Base-by-base conservation (phyloP, 768 basidiomycete species). In the Suillus occidentalis region DNA sequence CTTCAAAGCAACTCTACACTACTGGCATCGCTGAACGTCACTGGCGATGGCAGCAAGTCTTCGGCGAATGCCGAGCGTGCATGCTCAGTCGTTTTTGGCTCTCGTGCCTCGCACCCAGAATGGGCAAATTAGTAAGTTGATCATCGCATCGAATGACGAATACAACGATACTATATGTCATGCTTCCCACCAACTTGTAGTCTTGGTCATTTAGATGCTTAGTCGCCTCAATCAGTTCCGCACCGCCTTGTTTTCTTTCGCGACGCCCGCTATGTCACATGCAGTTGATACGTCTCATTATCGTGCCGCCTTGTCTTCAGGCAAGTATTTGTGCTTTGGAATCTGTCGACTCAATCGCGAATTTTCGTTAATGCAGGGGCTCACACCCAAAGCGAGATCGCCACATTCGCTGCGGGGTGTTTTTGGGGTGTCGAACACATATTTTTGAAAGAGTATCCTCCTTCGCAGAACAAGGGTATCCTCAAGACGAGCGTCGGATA, bases 341-440 rank as follows among this genome's bases (percentile, higher is more conserved):
- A 50, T 59, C 4, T 6, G 52, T 28, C 45, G 47, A 37, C 36
- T n/a, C 2, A 63, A 14, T n/a, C 9, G 16, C 31, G 14, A 45
- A 25, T 56, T 6, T 60, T 37, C 50, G 56, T 37, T 14, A 55
- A 34, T 34, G 36, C 22, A 59, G 58, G 18, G 22, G 22, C n/a
- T 39, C 36, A 25, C 28, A 6, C 25, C n/a, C 25, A 75, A 37
- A 71, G 72, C 12, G 78, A 83, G 68, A 67, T 82, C 59, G 84
- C 84, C 6, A 85, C 78, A 2, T 85, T 85, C 62, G 84, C 75
- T 9, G 65, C 65, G 8, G 90, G 92, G 25, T 93, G 92, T 72
- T 94, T 94, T 77, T 93, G 92, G 92, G 92, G 92, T 20, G 88
- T 89, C 22, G 90, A 94, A 69, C 91, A 94, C 71, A 91, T 93